Conservation (phyloP, 1,139 yeast species). For the Sugiyamaella sp. region DNA sequence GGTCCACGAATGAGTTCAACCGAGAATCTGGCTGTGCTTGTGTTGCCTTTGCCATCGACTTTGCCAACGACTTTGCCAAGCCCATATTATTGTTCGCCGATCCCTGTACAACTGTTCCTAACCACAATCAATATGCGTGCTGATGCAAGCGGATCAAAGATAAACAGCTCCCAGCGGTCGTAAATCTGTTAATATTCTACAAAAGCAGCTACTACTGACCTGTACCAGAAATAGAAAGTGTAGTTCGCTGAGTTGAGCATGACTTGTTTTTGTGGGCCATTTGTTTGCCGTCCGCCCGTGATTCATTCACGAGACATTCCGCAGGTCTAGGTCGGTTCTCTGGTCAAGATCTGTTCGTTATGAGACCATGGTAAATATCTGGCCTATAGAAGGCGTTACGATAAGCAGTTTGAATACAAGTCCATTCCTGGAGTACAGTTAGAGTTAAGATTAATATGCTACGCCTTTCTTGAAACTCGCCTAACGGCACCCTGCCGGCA, state of each 20-base stretch:
- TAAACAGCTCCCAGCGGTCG: background rate
- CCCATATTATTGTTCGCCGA: background rate
- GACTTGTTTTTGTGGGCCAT: background rate
- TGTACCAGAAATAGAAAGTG: no score
- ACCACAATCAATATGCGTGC: slow-evolving; percentile 10
- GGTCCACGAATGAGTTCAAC: background rate
- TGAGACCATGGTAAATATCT: background rate
- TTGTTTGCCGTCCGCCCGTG: background rate
- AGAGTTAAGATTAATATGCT: background rate
- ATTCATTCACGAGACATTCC: no score
- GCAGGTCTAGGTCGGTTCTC: background rate
- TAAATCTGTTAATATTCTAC: background rate
- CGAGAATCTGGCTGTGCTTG: background rate
- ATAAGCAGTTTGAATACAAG: background rate
- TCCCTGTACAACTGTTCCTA: slow-evolving; percentile 1
- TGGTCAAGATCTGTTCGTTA: background rate
- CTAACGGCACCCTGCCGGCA: background rate
- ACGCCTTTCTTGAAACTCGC: background rate
- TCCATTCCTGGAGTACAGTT: background rate
- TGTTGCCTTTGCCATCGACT: no score
- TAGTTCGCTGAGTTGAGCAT: no score
- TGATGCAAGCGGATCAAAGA: slow-evolving; percentile 1
- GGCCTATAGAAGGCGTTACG: background rate
- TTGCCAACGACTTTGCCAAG: no score
- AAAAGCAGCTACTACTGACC: no score